Base-by-base conservation (phyloP, 2,329 filamentous ascomycete genomes). In the Diplocarpon mali region DNA sequence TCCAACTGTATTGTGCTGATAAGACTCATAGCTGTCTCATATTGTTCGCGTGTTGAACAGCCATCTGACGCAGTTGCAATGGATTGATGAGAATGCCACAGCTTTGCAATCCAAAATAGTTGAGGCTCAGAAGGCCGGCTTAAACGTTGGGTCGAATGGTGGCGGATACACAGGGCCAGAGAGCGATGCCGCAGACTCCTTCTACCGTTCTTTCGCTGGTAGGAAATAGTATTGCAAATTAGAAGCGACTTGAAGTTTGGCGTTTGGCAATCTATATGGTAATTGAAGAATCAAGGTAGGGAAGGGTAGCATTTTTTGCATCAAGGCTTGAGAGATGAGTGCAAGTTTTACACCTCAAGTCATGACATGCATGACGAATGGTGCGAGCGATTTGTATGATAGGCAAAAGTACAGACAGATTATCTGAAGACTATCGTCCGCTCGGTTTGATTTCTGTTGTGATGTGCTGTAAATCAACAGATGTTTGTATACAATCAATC, bases 1-100 rank as follows among this genome's bases (percentile, higher is more conserved):
- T 28, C 2, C 27, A 7, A 11, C 38, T 13, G 12, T 35, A 37
- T 34, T 30, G 4, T 44, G 24, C 50, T 54, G 41, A 53, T 30
- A 5, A 16, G n/a, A 7, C 34, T 35, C 42, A 30, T 62, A 95
- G 83, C 73, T 96, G 60, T 90, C 87, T 55, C 88, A 95, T 66
- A 94, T 98, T 59, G 90, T 96, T 42, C 83, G 87, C 51, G 88
- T 96, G 40, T 80, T 98, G 55, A 98, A 98, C 64, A 80, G 83
- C 17, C 92, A 98, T 64, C 78, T 98, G 31, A 80, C 81, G 30
- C 89, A 95, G 65, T 73, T 98, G 49, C 90, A 95, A 65, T 85
- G 84, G 69, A 96, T 98, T 63, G 90, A 96, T 61, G 78, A 80
- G 53, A 89, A 90, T 52, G 85, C 90, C 30, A 76, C 80, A 13